These are phyloP conservation scores for Rhytidhysteron rufulum DNA, from an alignment of 2,329 filamentous ascomycete species.

Conservation along the genomic window DNA sequence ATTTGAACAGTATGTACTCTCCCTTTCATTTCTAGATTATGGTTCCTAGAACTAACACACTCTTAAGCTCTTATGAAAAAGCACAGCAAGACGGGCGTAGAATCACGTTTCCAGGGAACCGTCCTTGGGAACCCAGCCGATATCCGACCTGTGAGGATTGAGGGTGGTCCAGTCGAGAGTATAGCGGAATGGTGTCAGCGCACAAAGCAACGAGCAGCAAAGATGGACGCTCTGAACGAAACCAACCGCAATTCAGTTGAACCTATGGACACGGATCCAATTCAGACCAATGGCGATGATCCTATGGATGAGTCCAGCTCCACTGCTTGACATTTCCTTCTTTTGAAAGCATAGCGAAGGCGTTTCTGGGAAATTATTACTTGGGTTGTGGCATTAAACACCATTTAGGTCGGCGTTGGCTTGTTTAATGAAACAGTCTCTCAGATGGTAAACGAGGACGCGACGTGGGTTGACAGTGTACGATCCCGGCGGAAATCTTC, in stretches of 20 bases:
- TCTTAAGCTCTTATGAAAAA: constrained; percentile 77
- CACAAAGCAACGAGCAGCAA: constrained; percentile 20
- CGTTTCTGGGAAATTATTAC: neutral
- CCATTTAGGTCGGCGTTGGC: neutral
- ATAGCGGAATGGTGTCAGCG: constrained; percentile 61
- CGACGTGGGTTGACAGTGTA: too few species aligned
- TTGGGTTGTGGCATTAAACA: neutral
- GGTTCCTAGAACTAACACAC: constrained; percentile 13
- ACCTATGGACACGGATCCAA: too few species aligned
- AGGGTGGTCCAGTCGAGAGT: constrained; percentile 68
- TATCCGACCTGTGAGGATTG: constrained; percentile 68
- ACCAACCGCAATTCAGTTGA: constrained; percentile 1
- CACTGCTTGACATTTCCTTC: neutral
- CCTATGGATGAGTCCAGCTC: neutral
- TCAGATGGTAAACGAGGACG: neutral
- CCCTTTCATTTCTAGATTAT: neutral
- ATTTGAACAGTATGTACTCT: constrained; percentile 38
- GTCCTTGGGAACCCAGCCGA: constrained; percentile 73
- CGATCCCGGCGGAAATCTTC: too few species aligned
- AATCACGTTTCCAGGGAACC: constrained; percentile 80
- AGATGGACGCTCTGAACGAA: constrained; percentile 2
- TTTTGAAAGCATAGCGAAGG: constrained; percentile 4
- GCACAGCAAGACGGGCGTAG: constrained; percentile 83
- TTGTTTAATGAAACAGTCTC: neutral
- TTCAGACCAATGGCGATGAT: constrained; percentile 1